phyloP scores from a whole-genome alignment of 768 basidiomycete species.

The Sporobolomyces phaffii region DNA sequence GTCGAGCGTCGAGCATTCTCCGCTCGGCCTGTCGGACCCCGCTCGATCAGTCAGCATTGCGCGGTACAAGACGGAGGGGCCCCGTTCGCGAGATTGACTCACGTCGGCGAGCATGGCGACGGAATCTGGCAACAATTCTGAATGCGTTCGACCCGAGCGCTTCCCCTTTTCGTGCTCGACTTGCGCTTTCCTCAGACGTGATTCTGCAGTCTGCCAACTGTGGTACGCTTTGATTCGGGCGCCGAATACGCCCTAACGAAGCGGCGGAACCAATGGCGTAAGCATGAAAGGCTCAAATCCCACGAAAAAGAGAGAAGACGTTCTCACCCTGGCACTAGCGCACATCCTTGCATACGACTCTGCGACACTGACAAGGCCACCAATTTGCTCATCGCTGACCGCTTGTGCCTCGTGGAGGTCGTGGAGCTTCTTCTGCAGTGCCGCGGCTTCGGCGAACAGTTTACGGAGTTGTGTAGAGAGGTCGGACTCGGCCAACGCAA shows the following conservation, averaged over 20 bases:
- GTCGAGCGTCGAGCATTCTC: constrained; percentile 69
- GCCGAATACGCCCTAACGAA: constrained; percentile 70
- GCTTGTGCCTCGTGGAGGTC: constrained; percentile 69
- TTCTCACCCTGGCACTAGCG: constrained; percentile 30
- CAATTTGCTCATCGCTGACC: constrained; percentile 65
- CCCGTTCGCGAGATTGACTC: constrained; percentile 35
- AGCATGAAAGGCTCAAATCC: too few relatives aligned
- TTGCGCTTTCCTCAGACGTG: constrained; percentile 64
- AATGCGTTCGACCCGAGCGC: constrained; percentile 64
- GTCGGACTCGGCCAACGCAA: constrained; percentile 52
- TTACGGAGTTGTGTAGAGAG: constrained; percentile 58
- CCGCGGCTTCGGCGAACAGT: constrained; percentile 63
- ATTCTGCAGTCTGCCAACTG: constrained; percentile 72
- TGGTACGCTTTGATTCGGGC: constrained; percentile 78
- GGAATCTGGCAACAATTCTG: constrained; percentile 67
- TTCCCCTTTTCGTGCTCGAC: constrained; percentile 74
- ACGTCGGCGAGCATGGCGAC: constrained; percentile 76
- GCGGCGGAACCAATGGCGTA: too few relatives aligned
- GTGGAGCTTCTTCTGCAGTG: constrained; percentile 66
- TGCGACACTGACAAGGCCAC: constrained; percentile 66
- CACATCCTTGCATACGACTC: constrained; percentile 86
- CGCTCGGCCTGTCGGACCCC: constrained; percentile 63
- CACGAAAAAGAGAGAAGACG: constrained; percentile 51
- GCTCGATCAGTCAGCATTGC: too few relatives aligned
- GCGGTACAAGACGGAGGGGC: not conserved